phyloP scores from a whole-genome alignment of 2,329 filamentous ascomycete species.

The Raffaelea ambrosiae region DNA sequence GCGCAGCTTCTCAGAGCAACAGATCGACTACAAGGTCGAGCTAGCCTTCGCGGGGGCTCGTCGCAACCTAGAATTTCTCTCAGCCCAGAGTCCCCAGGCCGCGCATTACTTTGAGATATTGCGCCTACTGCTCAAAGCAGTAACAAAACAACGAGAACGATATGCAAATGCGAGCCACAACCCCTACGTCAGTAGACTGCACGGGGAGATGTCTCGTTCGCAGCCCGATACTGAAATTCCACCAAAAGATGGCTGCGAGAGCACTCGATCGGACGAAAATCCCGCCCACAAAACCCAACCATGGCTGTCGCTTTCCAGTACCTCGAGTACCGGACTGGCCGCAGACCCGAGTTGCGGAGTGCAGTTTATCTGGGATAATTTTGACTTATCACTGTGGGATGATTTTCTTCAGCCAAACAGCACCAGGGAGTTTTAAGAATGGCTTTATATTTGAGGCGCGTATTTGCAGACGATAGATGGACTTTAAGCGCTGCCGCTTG shows the following conservation, averaged over 20 bases:
- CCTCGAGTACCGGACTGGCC: not conserved
- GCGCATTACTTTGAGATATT: constrained; percentile 14
- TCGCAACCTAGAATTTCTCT: constrained; percentile 5
- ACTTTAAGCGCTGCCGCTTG: too few relatives aligned
- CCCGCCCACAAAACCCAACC: not conserved
- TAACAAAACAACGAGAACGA: constrained; percentile 7
- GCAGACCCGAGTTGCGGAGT: not conserved
- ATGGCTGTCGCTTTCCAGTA: not conserved
- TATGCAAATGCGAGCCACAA: constrained; percentile 32
- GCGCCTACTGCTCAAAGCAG: constrained; percentile 11
- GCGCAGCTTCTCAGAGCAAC: constrained; percentile 1
- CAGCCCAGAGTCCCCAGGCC: constrained; percentile 12
- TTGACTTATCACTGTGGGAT: constrained; percentile 6
- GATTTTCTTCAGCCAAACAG: constrained; percentile 1
- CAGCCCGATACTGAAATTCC: not conserved
- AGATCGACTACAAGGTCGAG: constrained; percentile 9
- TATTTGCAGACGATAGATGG: too few relatives aligned
- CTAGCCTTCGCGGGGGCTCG: constrained; percentile 11
- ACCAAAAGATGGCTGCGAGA: not conserved
- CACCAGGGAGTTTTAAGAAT: too few relatives aligned
- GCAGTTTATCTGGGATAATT: constrained; percentile 3
- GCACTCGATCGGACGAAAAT: not conserved
- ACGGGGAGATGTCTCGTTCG: not conserved
- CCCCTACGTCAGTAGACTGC: constrained; percentile 19
- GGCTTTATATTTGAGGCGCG: too few relatives aligned